These are phyloP conservation scores for Azolla pinnata DNA, from an alignment of 75 land plant species.

Conservation along the genomic window DNA sequence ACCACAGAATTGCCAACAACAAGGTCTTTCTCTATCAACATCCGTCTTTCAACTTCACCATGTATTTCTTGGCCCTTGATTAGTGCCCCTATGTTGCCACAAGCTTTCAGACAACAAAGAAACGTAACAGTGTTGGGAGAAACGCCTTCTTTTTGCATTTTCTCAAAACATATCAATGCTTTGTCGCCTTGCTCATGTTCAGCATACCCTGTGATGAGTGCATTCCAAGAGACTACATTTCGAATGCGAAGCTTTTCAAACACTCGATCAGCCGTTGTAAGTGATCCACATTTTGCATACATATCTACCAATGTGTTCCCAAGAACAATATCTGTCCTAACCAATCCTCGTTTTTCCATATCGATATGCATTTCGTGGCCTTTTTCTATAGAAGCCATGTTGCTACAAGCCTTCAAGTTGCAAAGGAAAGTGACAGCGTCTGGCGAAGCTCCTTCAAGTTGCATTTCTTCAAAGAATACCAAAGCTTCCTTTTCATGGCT, in stretches of 20 bases:
- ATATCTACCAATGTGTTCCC: no score
- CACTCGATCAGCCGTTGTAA: background rate
- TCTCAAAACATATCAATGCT: background rate
- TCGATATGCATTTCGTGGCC: no score
- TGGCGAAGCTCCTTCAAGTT: no score
- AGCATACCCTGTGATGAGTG: background rate
- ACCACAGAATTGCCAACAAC: background rate
- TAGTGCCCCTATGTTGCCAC: background rate
- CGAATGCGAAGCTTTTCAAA: background rate
- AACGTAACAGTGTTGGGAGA: background rate
- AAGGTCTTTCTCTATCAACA: background rate
- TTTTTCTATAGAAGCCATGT: no score
- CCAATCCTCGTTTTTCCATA: no score
- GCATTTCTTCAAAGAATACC: no score
- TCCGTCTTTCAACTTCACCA: background rate
- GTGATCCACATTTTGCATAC: background rate
- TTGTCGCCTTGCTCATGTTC: background rate
- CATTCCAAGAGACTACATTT: no score
- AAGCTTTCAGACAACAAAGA: background rate
- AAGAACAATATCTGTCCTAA: no score
- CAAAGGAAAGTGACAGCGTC: no score
- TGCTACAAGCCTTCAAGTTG: no score
- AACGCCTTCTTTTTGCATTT: background rate
- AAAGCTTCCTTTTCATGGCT: no score
- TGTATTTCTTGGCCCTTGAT: background rate